Percentiles rank a stretch among this genome's conserved stretches.
phyloP scores from a whole-genome alignment of 2,329 filamentous ascomycete genomes.

The Monosporascus sp. region DNA sequence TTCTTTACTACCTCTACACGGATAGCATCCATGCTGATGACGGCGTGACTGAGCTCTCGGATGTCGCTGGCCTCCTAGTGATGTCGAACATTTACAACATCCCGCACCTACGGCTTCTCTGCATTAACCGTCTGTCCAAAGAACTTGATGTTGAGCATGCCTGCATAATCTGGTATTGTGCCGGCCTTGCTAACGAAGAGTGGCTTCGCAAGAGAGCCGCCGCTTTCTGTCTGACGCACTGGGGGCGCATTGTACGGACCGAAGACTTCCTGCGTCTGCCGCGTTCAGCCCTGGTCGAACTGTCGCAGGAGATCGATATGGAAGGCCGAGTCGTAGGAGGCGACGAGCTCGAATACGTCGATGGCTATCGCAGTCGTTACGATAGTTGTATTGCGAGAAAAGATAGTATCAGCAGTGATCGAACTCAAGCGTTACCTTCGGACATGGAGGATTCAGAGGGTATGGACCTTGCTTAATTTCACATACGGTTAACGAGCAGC shows the following conservation, averaged over 20 bases:
- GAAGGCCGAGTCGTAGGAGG: conserved; percentile 89
- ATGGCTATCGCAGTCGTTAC: conserved; percentile 44
- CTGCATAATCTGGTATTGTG: conserved; percentile 93
- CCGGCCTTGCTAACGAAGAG: conserved; percentile 82
- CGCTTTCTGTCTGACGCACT: conserved; percentile 84
- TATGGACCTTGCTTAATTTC: conserved; percentile 46
- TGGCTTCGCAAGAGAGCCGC: conserved; percentile 89
- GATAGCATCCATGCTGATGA: conserved; percentile 75
- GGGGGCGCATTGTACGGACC: conserved; percentile 89
- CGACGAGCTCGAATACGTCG: conserved; percentile 65
- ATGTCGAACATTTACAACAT: conserved; percentile 99
- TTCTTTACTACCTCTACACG: conserved; percentile 94
- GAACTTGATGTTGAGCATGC: conserved; percentile 94
- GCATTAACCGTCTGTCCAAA: conserved; percentile 81
- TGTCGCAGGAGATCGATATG: conserved; percentile 88
- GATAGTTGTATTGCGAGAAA: conserved; percentile 41
- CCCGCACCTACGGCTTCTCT: conserved; percentile 82
- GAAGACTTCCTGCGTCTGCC: conserved; percentile 78
- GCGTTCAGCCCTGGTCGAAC: conserved; percentile 74
- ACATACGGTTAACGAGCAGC: neutral
- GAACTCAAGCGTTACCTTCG: conserved; percentile 51
- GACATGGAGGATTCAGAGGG: conserved; percentile 57
- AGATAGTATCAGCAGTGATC: conserved; percentile 54
- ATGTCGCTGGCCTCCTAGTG: conserved; percentile 89
- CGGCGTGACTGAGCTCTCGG: conserved; percentile 71